Conservation (phyloP, 345 rosid species). For the Arabis alpina region DNA sequence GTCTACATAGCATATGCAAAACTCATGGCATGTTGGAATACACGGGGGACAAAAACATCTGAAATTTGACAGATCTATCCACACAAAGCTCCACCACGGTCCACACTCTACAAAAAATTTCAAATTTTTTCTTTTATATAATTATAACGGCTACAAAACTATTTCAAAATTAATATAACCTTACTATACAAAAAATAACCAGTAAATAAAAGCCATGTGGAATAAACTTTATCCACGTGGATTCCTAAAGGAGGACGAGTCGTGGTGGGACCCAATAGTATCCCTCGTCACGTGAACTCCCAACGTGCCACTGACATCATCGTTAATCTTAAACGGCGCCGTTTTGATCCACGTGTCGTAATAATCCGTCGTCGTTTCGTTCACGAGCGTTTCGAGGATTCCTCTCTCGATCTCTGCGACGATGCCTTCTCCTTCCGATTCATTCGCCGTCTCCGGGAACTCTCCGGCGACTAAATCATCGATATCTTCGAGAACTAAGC, state of each 20-base stretch:
- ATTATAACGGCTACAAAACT: conserved; percentile 32
- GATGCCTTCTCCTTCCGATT: conserved; percentile 61
- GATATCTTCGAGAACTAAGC: conserved; percentile 69
- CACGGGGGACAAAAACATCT: conserved; percentile 41
- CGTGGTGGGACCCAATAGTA: conserved; percentile 46
- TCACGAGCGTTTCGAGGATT: conserved; percentile 53
- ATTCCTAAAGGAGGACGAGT: conserved; percentile 31
- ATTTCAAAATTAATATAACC: conserved; percentile 18
- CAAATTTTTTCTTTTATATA: background rate
- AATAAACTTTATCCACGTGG: conserved; percentile 43
- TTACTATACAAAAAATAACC: conserved; percentile 16
- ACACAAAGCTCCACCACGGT: conserved; percentile 19
- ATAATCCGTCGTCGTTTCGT: conserved; percentile 53
- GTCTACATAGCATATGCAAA: conserved; percentile 36
- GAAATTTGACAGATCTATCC: conserved; percentile 35
- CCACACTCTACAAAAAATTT: conserved; percentile 25
- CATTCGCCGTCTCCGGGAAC: conserved; percentile 42
- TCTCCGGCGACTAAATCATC: conserved; percentile 65
- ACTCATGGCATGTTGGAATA: conserved; percentile 46
- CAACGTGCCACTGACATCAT: conserved; percentile 60
- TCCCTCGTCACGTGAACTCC: conserved; percentile 76
- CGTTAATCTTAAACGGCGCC: conserved; percentile 34
- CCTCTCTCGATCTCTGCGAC: conserved; percentile 61
- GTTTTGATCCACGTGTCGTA: conserved; percentile 33
- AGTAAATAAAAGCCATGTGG: conserved; percentile 24